phyloP scores from a whole-genome alignment of 129 eudicot species.

The Flaveria linearis region DNA sequence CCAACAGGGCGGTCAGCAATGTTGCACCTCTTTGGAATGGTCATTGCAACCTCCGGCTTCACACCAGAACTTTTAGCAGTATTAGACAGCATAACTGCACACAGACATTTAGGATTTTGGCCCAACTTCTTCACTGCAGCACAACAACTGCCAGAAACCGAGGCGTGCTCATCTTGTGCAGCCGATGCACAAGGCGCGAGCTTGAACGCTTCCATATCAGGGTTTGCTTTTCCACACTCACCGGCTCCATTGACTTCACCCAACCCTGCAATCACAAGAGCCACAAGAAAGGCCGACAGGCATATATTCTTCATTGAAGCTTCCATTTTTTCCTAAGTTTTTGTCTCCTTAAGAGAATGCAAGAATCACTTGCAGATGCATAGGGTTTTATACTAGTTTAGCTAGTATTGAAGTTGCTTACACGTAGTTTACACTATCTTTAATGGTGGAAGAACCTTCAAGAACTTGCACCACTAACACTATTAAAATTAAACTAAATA shows the following conservation, averaged over 20 bases:
- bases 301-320: slow-evolving; percentile 50
- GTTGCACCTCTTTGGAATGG: slow-evolving; percentile 92
- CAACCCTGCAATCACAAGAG: slow-evolving; percentile 38
- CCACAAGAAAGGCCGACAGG: slow-evolving; percentile 43
- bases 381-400: slow-evolving; percentile 39
- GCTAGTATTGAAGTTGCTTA: slow-evolving; percentile 25
- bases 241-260: slow-evolving; percentile 58
- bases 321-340: slow-evolving; percentile 34
- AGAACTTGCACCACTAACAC: slow-evolving; percentile 44
- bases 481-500: slow-evolving; percentile 17
- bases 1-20: slow-evolving; percentile 82
- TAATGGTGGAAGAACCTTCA: slow-evolving; percentile 55
- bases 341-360: slow-evolving; percentile 7
- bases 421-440: slow-evolving; percentile 40
- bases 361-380: slow-evolving; percentile 27
- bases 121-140: slow-evolving; percentile 64
- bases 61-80: slow-evolving; percentile 72
- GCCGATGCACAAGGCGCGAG: slow-evolving; percentile 81
- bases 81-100: slow-evolving; percentile 88
- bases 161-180: slow-evolving; percentile 55
- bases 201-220: slow-evolving; percentile 79
- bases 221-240: slow-evolving; percentile 63
- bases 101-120: slow-evolving; percentile 74
- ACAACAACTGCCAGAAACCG: slow-evolving; percentile 62
- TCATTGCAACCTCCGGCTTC: slow-evolving; percentile 63